Percentiles rank a stretch among this genome's conserved stretches.
phyloP scores from a whole-genome alignment of 257 asterid species.

The Rauvolfia tetraphylla region DNA sequence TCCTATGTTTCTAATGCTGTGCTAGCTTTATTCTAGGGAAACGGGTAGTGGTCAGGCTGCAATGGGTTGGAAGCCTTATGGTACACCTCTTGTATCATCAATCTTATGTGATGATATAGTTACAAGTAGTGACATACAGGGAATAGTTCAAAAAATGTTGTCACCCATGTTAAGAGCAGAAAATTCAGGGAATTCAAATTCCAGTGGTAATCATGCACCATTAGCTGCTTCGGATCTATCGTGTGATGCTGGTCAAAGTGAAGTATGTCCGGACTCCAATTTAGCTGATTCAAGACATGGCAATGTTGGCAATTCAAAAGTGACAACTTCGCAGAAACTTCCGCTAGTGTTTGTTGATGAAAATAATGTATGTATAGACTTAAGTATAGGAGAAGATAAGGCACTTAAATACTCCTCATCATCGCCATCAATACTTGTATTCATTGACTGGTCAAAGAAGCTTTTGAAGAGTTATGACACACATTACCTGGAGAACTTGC shows the following conservation, averaged over 20 bases:
- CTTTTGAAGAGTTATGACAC: conserved; percentile 84
- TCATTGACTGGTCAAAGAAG: conserved; percentile 97
- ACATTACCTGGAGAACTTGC: conserved; percentile 71
- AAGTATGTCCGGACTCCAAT: conserved; percentile 35
- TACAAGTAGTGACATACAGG: conserved; percentile 81
- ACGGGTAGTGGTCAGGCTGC: conserved; percentile 65
- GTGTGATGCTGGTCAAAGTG: conserved; percentile 25
- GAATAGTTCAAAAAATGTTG: conserved; percentile 77
- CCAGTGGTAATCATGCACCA: conserved; percentile 34
- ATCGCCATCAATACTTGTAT: conserved; percentile 85
- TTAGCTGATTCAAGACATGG: conserved; percentile 39
- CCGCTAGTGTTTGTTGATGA: conserved; percentile 96
- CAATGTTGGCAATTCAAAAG: conserved; percentile 45
- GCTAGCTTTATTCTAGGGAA: conserved; percentile 49
- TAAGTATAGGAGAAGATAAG: conserved; percentile 82
- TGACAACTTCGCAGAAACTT: conserved; percentile 52
- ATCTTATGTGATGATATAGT: conserved; percentile 75
- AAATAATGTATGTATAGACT: conserved; percentile 88
- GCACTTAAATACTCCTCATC: conserved; percentile 82
- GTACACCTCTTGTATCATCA: conserved; percentile 97
- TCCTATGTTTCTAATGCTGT: conserved; percentile 12
- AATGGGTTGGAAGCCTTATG: conserved; percentile 91
- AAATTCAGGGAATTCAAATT: conserved; percentile 26
- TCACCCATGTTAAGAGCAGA: conserved; percentile 70
- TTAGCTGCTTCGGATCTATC: conserved; percentile 36